Evolutionary conservation across 2,329 filamentous ascomycete genomes (phyloP).

Genomic region (Cytospora mali): DNA sequence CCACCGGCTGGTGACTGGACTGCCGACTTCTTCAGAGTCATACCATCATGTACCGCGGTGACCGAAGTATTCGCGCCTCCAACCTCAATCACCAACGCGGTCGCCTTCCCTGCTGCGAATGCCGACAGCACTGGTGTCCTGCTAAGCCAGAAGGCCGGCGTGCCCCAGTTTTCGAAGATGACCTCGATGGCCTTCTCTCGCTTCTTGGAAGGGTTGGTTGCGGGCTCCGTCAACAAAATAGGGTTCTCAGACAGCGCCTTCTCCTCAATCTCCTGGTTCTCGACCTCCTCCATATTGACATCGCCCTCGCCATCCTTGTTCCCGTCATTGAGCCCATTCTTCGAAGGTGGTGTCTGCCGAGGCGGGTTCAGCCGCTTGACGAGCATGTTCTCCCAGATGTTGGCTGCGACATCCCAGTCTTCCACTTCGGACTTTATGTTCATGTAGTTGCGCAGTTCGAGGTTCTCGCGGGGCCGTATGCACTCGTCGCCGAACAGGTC

Average conservation of each 20-base stretch:
- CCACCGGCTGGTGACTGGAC: slow-evolving; percentile 85
- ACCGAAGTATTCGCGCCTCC: slow-evolving; percentile 88
- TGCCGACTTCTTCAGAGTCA: slow-evolving; percentile 88
- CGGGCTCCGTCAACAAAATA: slow-evolving; percentile 88
- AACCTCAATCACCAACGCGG: slow-evolving; percentile 88
- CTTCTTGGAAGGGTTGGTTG: slow-evolving; percentile 86
- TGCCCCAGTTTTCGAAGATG: slow-evolving; percentile 95
- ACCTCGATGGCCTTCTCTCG: slow-evolving; percentile 95
- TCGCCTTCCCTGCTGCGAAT: slow-evolving; percentile 91
- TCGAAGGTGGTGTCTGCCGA: slow-evolving; percentile 67
- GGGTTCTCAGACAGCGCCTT: slow-evolving; percentile 88
- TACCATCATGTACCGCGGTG: slow-evolving; percentile 89
- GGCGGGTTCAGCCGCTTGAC: slow-evolving; percentile 83
- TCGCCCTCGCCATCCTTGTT: slow-evolving; percentile 63
- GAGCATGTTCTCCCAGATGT: slow-evolving; percentile 91
- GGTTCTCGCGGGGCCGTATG: slow-evolving; percentile 72
- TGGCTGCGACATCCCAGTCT: slow-evolving; percentile 91
- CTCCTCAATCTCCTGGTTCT: slow-evolving; percentile 59
- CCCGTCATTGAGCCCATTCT: slow-evolving; percentile 78
- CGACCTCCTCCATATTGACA: slow-evolving; percentile 58
- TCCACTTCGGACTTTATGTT: slow-evolving; percentile 86
- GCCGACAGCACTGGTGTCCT: slow-evolving; percentile 87
- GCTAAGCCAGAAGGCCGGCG: slow-evolving; percentile 91
- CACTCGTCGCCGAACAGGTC: slow-evolving; percentile 88
- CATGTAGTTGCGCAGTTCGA: slow-evolving; percentile 93